Base-by-base conservation (phyloP, 257 asterid species). In the Petunia axillaris region DNA sequence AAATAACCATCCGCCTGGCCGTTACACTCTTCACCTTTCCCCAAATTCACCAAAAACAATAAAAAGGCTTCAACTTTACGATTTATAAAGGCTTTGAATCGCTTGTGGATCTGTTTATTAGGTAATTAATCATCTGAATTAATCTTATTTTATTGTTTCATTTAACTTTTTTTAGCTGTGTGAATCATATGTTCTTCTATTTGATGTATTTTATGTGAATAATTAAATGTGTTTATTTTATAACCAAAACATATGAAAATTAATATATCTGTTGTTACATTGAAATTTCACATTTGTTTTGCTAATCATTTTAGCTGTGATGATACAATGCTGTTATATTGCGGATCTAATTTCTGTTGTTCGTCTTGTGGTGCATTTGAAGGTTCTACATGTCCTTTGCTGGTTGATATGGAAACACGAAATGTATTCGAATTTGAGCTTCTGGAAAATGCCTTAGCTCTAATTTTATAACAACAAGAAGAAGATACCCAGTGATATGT, bases 11-110 rank as follows among this genome's bases (percentile, higher is more conserved):
- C 37, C 39, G n/a, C 39, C 76, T 68, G 76, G 76, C 76, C 55
- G 40, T 44, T 44, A 8, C 15, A 57, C 40, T 15, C 76, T 44
- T 68, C 57, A 25, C 40, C 55, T 66, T 54, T 40, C 37, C 46
- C 77, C 77, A 48, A 68, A 46, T 70, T 46, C 77, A 46, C 54
- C 11, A 2, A 1, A 7, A 7, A 7, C 8, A 50, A 50, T 3
- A 62, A 62, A 62, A 11, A 35, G 35, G 15, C 77, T 71, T 71
- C 60, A 71, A 71, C 60, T 48, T 48, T 40, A 66, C 38, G 75
- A 37, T 6, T 38, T 71, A 5, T 9, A 68, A 65, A 65, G 40
- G 58, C 8, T 63, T 64, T 43, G 41, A 16, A 44, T 44, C 41
- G 52, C 60, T 70, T 70, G 5, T 70, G 8, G 76, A 70, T 70